phyloP scores from a whole-genome alignment of 352 stramenopile species.

The Phytophthora sansomeana region DNA sequence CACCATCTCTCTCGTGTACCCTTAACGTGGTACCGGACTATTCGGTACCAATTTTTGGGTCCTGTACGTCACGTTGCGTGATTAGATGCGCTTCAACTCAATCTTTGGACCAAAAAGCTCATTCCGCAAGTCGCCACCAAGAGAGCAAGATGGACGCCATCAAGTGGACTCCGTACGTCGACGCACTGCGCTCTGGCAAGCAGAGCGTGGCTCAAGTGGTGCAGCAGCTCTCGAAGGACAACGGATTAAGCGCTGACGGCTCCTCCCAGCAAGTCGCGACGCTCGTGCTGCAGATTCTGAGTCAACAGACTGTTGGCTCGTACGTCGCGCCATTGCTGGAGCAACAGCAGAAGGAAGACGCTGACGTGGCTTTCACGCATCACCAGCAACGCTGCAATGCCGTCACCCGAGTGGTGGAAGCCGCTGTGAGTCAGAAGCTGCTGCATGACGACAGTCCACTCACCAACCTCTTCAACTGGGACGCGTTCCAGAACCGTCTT shows the following conservation, averaged over 20 bases:
- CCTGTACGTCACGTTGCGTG: constrained; percentile 4
- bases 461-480: constrained; percentile 71
- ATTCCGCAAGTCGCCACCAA: constrained; percentile 2
- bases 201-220: constrained; percentile 30
- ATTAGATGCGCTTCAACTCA: constrained; percentile 25
- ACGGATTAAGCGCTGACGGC: constrained; percentile 25
- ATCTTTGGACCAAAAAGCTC: background rate
- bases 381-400: constrained; percentile 45
- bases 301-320: constrained; percentile 14
- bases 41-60: background rate
- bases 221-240: constrained; percentile 45
- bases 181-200: constrained; percentile 21
- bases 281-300: constrained; percentile 41
- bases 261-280: constrained; percentile 31
- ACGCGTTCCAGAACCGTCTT: constrained; percentile 67
- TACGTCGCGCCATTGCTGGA: constrained; percentile 65
- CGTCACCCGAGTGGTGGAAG: constrained; percentile 56
- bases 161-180: constrained; percentile 37
- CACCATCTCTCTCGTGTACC: background rate
- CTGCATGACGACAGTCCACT: constrained; percentile 66
- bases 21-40: background rate
- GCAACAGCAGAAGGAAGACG: constrained; percentile 44
- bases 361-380: constrained; percentile 25
- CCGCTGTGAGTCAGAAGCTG: constrained; percentile 55
- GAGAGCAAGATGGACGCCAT: constrained; percentile 21